These are phyloP conservation scores for Deinandra increscens DNA, from an alignment of 129 eudicot species.

Conservation along the genomic window DNA sequence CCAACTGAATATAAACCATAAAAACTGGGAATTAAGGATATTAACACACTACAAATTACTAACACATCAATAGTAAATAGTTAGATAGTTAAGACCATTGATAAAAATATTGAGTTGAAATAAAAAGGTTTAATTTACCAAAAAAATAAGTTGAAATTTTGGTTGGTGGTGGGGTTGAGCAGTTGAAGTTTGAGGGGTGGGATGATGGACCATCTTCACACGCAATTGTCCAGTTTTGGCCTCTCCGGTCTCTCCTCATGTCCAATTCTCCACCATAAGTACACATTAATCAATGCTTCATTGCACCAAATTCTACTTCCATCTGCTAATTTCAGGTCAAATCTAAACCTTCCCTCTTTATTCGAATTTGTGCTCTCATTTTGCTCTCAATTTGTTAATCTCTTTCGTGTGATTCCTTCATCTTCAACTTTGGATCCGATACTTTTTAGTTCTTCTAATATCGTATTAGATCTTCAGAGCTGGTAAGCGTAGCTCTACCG, in stretches of 20 bases:
- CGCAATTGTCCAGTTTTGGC: slow-evolving; percentile 15
- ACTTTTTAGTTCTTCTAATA: background rate
- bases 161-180: too few relatives aligned
- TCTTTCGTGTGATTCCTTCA: background rate
- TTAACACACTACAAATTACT: too few relatives aligned
- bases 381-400: background rate
- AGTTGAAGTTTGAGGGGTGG: too few relatives aligned
- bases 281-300: background rate
- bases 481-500: slow-evolving; percentile 5
- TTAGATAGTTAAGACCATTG: too few relatives aligned
- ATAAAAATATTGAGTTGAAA: too few relatives aligned
- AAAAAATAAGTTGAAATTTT: background rate
- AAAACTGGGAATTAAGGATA: too few relatives aligned
- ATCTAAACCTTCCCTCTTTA: background rate
- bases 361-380: background rate
- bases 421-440: background rate
- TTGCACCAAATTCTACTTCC: background rate
- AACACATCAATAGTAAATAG: too few relatives aligned
- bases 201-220: slow-evolving; percentile 17
- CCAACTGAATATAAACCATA: too few relatives aligned
- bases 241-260: background rate
- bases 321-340: slow-evolving; percentile 10
- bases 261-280: slow-evolving; percentile 30
- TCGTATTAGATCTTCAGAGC: background rate
- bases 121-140: too few relatives aligned